Percentiles rank a stretch among this genome's conserved stretches.
Evolutionary conservation across 306 rosid species (phyloP).

Genomic region (Pueraria montana): DNA sequence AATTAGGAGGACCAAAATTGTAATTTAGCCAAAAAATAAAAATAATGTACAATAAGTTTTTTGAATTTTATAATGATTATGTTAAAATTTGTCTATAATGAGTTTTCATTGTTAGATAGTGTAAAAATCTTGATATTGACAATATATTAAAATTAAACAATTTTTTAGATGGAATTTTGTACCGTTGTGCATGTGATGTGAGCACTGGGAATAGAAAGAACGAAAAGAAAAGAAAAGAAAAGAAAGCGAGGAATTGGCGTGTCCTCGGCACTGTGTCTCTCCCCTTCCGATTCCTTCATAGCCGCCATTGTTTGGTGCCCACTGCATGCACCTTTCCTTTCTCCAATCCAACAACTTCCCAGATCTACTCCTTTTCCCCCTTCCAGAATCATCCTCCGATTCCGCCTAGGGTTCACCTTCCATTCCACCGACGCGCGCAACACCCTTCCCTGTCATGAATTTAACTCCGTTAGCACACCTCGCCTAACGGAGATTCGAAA

Average conservation of each 20-base stretch:
- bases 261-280: neutral
- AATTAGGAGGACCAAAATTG: no score
- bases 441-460: neutral
- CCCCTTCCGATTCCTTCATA: conserved; percentile 24
- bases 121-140: no score
- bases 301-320: conserved; percentile 39
- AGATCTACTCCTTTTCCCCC: conserved; percentile 40
- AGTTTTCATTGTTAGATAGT: no score
- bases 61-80: no score
- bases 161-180: no score
- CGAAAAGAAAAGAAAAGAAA: no score
- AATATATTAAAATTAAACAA: no score
- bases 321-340: neutral
- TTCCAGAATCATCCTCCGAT: conserved; percentile 19
- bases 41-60: no score
- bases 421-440: no score
- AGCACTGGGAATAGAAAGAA: neutral
- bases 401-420: conserved; percentile 41
- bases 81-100: no score
- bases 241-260: neutral
- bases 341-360: conserved; percentile 4
- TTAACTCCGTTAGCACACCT: conserved; percentile 15
- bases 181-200: neutral
- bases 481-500: neutral
- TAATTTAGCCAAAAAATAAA: no score